Percentiles rank a stretch among this genome's conserved stretches.
Conservation (phyloP, 805 yeast genomes). For the Starmerella bacillaris region DNA sequence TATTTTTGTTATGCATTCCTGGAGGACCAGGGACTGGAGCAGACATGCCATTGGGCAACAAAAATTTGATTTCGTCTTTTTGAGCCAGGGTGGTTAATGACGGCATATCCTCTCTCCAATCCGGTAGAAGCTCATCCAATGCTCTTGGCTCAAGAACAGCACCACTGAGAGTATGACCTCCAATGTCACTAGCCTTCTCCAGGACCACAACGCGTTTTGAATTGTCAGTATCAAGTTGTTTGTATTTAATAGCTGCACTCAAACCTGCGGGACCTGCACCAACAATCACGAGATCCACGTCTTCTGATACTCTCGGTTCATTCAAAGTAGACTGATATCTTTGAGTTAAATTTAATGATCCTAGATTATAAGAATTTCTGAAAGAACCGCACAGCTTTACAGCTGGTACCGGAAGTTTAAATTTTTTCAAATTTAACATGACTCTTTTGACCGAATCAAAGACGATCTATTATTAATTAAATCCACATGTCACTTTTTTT, state of each 20-base stretch:
- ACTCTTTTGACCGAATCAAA: too few species aligned
- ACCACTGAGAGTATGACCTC: constrained; percentile 82
- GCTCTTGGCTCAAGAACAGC: constrained; percentile 88
- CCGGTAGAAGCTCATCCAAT: constrained; percentile 64
- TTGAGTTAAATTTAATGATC: too few species aligned
- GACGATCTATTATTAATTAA: too few species aligned
- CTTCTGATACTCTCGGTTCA: constrained; percentile 65
- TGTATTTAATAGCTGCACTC: constrained; percentile 77
- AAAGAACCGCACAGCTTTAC: too few species aligned
- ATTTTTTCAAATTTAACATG: too few species aligned
- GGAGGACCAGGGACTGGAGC: constrained; percentile 85
- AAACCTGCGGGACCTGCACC: constrained; percentile 98
- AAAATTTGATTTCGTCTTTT: constrained; percentile 54
- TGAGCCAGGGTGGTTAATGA: constrained; percentile 58
- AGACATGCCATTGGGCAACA: constrained; percentile 37
- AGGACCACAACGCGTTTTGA: constrained; percentile 70
- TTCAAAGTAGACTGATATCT: neutral
- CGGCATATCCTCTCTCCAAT: constrained; percentile 28
- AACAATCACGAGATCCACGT: constrained; percentile 84
- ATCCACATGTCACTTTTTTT: too few species aligned
- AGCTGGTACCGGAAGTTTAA: too few species aligned
- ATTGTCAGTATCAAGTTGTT: constrained; percentile 58
- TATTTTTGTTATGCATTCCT: constrained; percentile 62
- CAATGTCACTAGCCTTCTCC: constrained; percentile 87
- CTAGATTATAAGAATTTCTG: too few species aligned